Conservation (phyloP, 2,329 filamentous ascomycete genomes). For the Ophiostoma piceae region DNA sequence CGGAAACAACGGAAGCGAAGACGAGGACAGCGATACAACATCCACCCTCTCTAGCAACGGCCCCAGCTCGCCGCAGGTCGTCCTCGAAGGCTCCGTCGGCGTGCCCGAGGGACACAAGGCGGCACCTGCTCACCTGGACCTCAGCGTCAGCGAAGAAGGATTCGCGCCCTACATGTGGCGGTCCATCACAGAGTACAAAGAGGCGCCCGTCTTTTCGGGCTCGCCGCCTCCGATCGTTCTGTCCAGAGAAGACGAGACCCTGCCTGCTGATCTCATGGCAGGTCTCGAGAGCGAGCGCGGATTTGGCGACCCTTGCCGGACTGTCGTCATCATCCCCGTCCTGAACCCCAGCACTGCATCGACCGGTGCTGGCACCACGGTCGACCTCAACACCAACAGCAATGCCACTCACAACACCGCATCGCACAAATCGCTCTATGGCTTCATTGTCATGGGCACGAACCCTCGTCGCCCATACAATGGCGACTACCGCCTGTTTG, state of each 20-base stretch:
- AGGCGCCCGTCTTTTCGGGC: neutral
- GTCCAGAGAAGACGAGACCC: constrained; percentile 59
- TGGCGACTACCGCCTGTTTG: constrained; percentile 72
- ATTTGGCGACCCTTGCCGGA: constrained; percentile 63
- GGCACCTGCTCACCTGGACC: constrained; percentile 58
- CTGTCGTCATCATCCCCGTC: constrained; percentile 72
- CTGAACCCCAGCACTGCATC: constrained; percentile 53
- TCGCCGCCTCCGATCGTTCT: constrained; percentile 56
- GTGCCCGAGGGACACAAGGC: constrained; percentile 59
- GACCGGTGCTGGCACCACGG: neutral
- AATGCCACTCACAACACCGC: neutral
- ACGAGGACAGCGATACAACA: constrained; percentile 66
- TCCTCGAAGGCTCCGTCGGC: constrained; percentile 68
- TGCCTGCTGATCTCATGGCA: constrained; percentile 59
- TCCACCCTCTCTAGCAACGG: constrained; percentile 65
- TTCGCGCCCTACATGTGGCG: constrained; percentile 73
- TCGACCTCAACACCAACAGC: neutral
- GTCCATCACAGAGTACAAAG: constrained; percentile 46
- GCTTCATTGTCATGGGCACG: constrained; percentile 72
- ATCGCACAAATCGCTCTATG: constrained; percentile 57
- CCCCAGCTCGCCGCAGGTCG: constrained; percentile 54
- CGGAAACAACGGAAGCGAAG: constrained; percentile 34
- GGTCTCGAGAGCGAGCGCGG: constrained; percentile 57
- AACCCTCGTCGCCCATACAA: constrained; percentile 77
- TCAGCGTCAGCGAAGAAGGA: constrained; percentile 63